phyloP scores from a whole-genome alignment of 140 eudicot genomes.

The Stevia rebaudiana region DNA sequence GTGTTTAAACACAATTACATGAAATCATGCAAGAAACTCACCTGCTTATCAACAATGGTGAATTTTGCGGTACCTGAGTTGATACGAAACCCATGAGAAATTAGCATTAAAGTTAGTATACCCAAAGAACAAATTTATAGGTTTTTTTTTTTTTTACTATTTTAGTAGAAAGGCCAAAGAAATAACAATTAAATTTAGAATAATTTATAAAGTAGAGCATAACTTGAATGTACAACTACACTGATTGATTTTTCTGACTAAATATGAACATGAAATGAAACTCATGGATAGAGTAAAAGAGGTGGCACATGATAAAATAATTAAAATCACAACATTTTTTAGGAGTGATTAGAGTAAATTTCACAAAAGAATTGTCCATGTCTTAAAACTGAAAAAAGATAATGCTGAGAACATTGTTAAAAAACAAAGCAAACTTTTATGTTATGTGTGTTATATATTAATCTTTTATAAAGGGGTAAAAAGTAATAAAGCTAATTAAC shows the following conservation, averaged over 20 bases:
- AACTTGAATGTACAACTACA: background rate
- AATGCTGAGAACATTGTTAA: background rate
- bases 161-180: background rate
- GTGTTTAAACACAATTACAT: background rate
- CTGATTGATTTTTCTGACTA: background rate
- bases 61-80: constrained; percentile 57
- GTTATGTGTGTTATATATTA: background rate
- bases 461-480: background rate
- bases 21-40: constrained; percentile 16
- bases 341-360: too few relatives aligned
- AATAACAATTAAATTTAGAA: background rate
- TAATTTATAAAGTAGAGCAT: background rate
- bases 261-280: background rate
- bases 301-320: background rate
- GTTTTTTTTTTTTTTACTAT: background rate
- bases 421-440: background rate
- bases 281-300: background rate
- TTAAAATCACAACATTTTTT: background rate
- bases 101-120: constrained; percentile 1
- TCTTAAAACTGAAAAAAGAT: background rate
- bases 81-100: constrained; percentile 12
- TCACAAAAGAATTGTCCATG: background rate
- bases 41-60: constrained; percentile 88
- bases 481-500: background rate
- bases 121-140: background rate